phyloP scores from a whole-genome alignment of 2,329 filamentous ascomycete species.

The Tolypocladium guangdongense region DNA sequence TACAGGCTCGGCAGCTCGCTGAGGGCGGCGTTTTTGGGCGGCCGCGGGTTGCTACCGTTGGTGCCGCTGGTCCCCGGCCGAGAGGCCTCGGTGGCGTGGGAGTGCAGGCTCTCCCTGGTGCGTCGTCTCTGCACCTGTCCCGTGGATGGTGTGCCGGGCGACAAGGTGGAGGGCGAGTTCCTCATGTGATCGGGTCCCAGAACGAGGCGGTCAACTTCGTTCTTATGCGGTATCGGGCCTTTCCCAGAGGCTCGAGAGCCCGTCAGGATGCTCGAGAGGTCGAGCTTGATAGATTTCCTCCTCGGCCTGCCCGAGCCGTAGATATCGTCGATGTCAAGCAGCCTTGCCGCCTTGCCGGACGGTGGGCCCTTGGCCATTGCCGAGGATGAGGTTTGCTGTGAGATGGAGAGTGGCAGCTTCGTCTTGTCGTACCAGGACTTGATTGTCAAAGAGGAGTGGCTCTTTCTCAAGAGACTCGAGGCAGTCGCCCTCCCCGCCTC shows the following conservation, averaged over 20 bases:
- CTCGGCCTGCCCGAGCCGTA: slow-evolving; percentile 13
- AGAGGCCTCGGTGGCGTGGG: slow-evolving; percentile 6
- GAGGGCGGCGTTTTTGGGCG: slow-evolving; percentile 12
- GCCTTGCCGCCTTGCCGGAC: slow-evolving; percentile 28
- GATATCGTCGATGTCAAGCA: slow-evolving; percentile 33
- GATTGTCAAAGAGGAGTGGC: slow-evolving; percentile 43
- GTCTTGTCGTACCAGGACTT: slow-evolving; percentile 46
- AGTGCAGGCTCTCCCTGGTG: neutral
- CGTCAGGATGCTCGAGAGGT: slow-evolving; percentile 33
- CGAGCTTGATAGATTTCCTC: slow-evolving; percentile 37
- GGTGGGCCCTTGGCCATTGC: slow-evolving; percentile 47
- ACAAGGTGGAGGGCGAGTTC: slow-evolving; percentile 30
- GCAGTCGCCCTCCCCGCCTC: slow-evolving; percentile 26
- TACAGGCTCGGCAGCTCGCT: slow-evolving; percentile 40
- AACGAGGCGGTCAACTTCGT: slow-evolving; percentile 9
- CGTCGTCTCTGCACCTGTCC: slow-evolving; percentile 19
- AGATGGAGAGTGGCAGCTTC: slow-evolving; percentile 44
- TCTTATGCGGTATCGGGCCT: slow-evolving; percentile 4
- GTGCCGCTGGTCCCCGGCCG: slow-evolving; percentile 16
- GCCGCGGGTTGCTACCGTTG: slow-evolving; percentile 13
- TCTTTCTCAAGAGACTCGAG: slow-evolving; percentile 32
- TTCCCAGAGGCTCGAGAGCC: slow-evolving; percentile 18
- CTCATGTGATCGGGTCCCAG: slow-evolving; percentile 25
- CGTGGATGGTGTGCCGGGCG: slow-evolving; percentile 14
- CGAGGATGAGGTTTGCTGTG: slow-evolving; percentile 47